Evolutionary conservation across 371 early-diverging fungal species (phyloP).

Genomic region (Coemansia sp.): DNA sequence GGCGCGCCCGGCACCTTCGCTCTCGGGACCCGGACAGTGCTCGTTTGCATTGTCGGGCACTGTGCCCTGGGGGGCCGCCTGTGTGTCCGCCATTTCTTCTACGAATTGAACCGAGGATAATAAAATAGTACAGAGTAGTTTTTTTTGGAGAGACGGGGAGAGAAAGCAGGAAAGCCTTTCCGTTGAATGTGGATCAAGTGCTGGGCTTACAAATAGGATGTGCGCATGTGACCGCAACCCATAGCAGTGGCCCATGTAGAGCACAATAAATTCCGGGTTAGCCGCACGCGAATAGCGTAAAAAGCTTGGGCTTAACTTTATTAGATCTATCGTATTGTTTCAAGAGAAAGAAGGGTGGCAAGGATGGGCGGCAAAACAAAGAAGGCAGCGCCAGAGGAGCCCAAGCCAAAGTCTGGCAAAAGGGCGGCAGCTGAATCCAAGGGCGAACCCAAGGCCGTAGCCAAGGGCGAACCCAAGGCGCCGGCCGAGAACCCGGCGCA

Average conservation of each 20-base stretch:
- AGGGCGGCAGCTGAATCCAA: background rate
- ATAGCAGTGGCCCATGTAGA: no score
- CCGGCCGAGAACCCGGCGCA: constrained; percentile 1
- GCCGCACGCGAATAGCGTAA: no score
- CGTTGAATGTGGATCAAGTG: no score
- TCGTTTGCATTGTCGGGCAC: constrained; percentile 48
- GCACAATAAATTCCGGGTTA: no score
- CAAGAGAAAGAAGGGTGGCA: background rate
- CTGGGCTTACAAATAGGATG: no score
- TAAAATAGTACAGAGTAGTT: background rate
- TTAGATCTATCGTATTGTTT: no score
- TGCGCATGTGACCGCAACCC: no score
- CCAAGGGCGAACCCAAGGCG: background rate
- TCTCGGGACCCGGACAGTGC: constrained; percentile 70
- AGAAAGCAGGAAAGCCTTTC: background rate
- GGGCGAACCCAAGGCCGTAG: background rate
- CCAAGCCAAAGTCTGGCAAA: background rate
- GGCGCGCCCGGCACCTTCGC: constrained; percentile 89
- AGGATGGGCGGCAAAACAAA: background rate
- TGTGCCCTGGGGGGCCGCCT: background rate
- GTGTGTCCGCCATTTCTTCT: constrained; percentile 6
- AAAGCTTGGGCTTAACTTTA: no score
- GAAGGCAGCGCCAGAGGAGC: background rate
- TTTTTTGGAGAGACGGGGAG: background rate
- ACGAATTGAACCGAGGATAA: background rate